Evolutionary conservation across 345 rosid species (phyloP).

Genomic region (Balakata baccata): DNA sequence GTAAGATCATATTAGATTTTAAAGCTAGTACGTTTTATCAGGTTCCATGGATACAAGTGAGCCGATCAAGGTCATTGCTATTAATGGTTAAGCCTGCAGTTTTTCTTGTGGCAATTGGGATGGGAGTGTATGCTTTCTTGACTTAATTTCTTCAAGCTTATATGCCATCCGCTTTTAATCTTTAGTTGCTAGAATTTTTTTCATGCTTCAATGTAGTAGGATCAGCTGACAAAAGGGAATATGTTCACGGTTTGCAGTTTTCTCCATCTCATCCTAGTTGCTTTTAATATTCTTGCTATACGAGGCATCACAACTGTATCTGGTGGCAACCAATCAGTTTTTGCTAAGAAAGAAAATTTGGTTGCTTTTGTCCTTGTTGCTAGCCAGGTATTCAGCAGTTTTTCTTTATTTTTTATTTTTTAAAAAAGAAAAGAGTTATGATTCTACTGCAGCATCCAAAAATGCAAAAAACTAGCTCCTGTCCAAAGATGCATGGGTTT

Average conservation of each 20-base stretch:
- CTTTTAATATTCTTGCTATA: conserved; percentile 57
- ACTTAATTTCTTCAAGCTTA: conserved; percentile 7
- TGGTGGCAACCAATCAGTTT: conserved; percentile 47
- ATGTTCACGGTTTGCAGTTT: conserved; percentile 39
- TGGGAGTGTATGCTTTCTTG: conserved; percentile 59
- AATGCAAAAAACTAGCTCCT: not conserved
- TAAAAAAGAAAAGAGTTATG: no score
- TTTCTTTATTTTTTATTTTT: no score
- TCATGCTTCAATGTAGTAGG: not conserved
- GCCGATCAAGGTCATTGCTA: conserved; percentile 79
- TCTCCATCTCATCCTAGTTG: conserved; percentile 62
- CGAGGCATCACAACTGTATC: conserved; percentile 48
- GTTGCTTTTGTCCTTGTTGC: conserved; percentile 66
- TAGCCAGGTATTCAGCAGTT: conserved; percentile 65
- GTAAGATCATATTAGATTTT: conserved; percentile 11
- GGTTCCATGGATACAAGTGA: conserved; percentile 97
- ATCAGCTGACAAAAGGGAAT: conserved; percentile 18
- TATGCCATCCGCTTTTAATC: not conserved
- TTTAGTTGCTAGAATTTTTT: not conserved
- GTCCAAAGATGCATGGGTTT: not conserved
- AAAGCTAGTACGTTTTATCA: conserved; percentile 32
- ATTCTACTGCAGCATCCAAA: not conserved
- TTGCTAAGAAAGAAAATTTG: conserved; percentile 60
- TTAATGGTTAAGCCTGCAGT: conserved; percentile 65
- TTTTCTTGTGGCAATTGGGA: conserved; percentile 69